Evolutionary conservation across 2,329 filamentous ascomycete genomes (phyloP).

Genomic region (Fusarium begoniae): DNA sequence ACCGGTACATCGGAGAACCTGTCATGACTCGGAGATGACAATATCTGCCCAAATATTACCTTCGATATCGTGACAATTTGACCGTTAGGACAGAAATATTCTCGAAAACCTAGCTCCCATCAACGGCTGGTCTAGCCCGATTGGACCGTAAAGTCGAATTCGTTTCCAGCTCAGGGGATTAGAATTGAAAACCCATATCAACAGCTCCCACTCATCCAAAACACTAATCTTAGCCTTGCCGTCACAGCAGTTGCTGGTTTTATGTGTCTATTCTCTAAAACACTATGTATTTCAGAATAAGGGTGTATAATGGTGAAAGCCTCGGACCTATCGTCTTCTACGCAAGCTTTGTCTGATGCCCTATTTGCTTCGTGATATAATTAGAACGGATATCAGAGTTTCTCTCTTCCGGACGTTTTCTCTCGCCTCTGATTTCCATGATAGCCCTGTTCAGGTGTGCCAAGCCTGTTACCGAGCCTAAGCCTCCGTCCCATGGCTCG

Average conservation of each 20-base stretch:
- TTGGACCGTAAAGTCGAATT: slow-evolving; percentile 1
- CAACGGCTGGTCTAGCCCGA: slow-evolving; percentile 10
- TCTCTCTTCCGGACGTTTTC: background rate
- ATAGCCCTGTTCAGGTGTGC: slow-evolving; percentile 18
- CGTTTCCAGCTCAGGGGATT: background rate
- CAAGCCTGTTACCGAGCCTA: slow-evolving; percentile 27
- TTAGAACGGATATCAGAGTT: slow-evolving; percentile 1
- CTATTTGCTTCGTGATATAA: background rate
- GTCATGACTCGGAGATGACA: slow-evolving; percentile 16
- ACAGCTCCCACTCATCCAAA: background rate
- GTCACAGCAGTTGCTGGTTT: background rate
- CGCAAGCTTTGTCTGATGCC: background rate
- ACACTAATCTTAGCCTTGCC: background rate
- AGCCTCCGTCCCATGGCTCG: background rate
- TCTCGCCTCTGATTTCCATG: background rate
- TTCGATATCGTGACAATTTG: background rate
- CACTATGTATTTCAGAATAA: background rate
- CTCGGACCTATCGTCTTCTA: background rate
- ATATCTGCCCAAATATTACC: slow-evolving; percentile 4
- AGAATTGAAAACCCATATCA: slow-evolving; percentile 1
- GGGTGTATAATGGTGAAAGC: background rate
- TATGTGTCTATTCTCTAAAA: background rate
- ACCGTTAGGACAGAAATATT: background rate
- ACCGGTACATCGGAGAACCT: background rate
- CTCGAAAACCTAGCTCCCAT: background rate